Evolutionary conservation across 2,329 filamentous ascomycete species (phyloP).

Genomic region (Colletotrichum godetiae): DNA sequence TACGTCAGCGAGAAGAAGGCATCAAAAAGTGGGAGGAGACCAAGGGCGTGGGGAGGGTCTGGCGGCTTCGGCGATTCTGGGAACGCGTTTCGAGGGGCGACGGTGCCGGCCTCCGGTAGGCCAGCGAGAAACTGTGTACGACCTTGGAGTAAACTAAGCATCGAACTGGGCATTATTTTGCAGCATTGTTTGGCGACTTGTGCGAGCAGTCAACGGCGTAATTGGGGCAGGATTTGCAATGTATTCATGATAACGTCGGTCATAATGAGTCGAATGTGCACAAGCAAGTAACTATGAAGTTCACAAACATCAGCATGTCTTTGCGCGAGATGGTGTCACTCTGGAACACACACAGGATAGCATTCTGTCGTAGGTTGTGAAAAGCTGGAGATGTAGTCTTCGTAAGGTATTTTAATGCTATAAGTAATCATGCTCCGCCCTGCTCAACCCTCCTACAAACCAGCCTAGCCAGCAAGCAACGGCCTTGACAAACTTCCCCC

Average conservation of each 20-base stretch:
- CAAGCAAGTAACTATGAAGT: too few species aligned
- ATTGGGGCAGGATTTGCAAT: neutral
- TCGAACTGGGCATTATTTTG: neutral
- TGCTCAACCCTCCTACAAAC: neutral
- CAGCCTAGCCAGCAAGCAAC: neutral
- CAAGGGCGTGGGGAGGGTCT: conserved; percentile 66
- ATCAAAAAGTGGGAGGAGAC: conserved; percentile 61
- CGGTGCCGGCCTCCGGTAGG: conserved; percentile 26
- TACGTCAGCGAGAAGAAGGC: conserved; percentile 60
- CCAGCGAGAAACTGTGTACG: neutral
- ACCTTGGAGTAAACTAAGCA: neutral
- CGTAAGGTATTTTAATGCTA: neutral
- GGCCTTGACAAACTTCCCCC: neutral
- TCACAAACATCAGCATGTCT: neutral
- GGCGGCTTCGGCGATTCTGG: conserved; percentile 74
- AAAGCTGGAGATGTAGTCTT: neutral
- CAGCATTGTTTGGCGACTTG: neutral
- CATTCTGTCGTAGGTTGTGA: neutral
- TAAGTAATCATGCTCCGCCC: neutral
- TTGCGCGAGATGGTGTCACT: neutral
- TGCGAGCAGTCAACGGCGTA: neutral
- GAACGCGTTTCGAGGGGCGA: conserved; percentile 66
- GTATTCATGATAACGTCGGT: conserved; percentile 10
- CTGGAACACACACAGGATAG: neutral
- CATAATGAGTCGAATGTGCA: neutral